Evolutionary conservation across 176 grass and related monocot genomes (phyloP).

Genomic region (Tillandsia fasciculata): DNA sequence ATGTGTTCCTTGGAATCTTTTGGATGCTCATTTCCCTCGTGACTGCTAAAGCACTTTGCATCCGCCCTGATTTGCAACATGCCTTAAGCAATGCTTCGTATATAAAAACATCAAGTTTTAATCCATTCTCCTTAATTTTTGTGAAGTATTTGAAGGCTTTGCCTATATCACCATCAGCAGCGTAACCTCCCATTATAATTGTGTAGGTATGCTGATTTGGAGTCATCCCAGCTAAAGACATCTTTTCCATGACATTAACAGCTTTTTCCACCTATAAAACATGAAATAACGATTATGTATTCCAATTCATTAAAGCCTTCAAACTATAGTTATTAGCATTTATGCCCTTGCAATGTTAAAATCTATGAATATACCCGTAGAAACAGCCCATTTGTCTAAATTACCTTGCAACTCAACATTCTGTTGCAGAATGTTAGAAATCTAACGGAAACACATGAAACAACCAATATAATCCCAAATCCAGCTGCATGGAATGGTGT

Average conservation of each 20-base stretch:
- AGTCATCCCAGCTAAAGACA: constrained; percentile 55
- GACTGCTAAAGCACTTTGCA: constrained; percentile 88
- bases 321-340: no score
- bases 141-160: constrained; percentile 93
- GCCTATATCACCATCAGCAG: constrained; percentile 63
- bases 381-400: no score
- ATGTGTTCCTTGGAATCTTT: constrained; percentile 79
- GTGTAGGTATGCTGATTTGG: constrained; percentile 82
- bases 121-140: constrained; percentile 70
- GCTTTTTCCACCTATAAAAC: constrained; percentile 66
- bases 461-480: no score
- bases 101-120: constrained; percentile 82
- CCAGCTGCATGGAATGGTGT: no score
- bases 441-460: no score
- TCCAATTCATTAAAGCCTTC: no score
- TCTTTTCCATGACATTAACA: constrained; percentile 65
- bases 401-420: no score
- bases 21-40: constrained; percentile 78
- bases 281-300: not conserved
- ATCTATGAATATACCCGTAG: no score
- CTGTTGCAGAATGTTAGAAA: no score
- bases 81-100: constrained; percentile 86
- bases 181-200: constrained; percentile 87
- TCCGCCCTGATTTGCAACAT: constrained; percentile 94
- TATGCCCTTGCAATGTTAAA: no score